A percentile compares a stretch with the other conserved stretches of the same genome.
These are phyloP conservation scores for Candida chauliodis DNA, from an alignment of 805 yeast genomes.

Conservation along the genomic window DNA sequence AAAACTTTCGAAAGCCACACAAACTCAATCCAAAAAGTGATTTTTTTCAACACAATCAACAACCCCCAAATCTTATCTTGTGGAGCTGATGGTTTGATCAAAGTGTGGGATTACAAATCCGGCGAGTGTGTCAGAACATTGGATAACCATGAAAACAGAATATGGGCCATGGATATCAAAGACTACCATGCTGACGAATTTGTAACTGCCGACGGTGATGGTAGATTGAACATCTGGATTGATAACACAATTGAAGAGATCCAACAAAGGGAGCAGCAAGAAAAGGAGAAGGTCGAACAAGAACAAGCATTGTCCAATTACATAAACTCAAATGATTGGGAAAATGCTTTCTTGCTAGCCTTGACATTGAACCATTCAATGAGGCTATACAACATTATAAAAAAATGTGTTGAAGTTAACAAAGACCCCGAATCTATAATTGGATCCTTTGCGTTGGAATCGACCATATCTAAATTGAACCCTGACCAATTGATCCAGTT, in stretches of 20 bases:
- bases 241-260: conserved; percentile 79
- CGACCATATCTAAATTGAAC: conserved; percentile 53
- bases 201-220: conserved; percentile 92
- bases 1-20: conserved; percentile 93
- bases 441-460: conserved; percentile 61
- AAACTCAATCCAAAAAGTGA: conserved; percentile 82
- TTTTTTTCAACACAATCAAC: conserved; percentile 50
- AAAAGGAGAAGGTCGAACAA: conserved; percentile 65
- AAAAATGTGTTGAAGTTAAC: conserved; percentile 51
- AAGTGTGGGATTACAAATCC: conserved; percentile 74
- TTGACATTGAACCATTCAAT: conserved; percentile 86
- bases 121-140: conserved; percentile 82
- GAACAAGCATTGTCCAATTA: conserved; percentile 83
- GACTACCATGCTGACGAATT: conserved; percentile 53
- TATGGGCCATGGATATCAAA: conserved; percentile 80
- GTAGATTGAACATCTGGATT: conserved; percentile 82
- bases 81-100: conserved; percentile 94
- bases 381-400: conserved; percentile 76
- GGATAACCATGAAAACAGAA: conserved; percentile 88
- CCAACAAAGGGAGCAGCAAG: conserved; percentile 48
- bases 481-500: conserved; percentile 58
- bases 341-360: conserved; percentile 82
- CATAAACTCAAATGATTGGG: conserved; percentile 74
- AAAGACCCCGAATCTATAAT: conserved; percentile 48
- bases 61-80: conserved; percentile 69